phyloP scores from a whole-genome alignment of 2,329 filamentous ascomycete species.

The Fusarium bactridioides region DNA sequence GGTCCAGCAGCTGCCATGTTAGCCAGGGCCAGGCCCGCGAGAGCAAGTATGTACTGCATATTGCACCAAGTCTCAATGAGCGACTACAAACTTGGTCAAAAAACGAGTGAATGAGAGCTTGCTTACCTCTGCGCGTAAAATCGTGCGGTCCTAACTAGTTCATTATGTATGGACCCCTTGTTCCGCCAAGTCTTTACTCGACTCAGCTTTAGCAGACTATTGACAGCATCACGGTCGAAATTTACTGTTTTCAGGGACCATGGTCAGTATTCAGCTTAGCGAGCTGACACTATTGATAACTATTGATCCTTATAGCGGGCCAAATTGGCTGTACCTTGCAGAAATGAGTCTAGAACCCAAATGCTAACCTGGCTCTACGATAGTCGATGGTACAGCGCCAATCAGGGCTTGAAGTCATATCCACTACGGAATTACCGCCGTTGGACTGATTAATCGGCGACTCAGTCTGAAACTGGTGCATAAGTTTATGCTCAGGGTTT shows the following conservation, averaged over 20 bases:
- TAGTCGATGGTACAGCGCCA: rapidly evolving
- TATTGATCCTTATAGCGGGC: not conserved
- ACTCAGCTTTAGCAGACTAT: not conserved
- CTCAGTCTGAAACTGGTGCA: no score
- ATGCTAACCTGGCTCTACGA: rapidly evolving
- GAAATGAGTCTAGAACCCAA: not conserved
- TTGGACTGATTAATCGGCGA: no score
- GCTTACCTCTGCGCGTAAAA: rapidly evolving
- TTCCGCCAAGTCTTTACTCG: not conserved
- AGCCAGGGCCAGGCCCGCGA: not conserved
- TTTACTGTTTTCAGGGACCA: not conserved
- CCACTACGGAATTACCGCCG: not conserved
- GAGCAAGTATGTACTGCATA: not conserved
- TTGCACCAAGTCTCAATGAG: not conserved
- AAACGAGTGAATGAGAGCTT: not conserved
- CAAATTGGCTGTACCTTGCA: not conserved
- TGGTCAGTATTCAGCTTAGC: not conserved
- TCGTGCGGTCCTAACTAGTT: rapidly evolving
- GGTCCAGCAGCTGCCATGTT: not conserved
- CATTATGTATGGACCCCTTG: not conserved
- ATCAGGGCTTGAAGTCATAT: rapidly evolving
- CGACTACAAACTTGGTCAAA: not conserved
- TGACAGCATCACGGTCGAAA: not conserved
- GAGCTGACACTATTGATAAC: not conserved
- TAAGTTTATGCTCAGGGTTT: rapidly evolving